Base-by-base conservation (phyloP, 1,284 basidiomycete species). In the Tilletia setariae region DNA sequence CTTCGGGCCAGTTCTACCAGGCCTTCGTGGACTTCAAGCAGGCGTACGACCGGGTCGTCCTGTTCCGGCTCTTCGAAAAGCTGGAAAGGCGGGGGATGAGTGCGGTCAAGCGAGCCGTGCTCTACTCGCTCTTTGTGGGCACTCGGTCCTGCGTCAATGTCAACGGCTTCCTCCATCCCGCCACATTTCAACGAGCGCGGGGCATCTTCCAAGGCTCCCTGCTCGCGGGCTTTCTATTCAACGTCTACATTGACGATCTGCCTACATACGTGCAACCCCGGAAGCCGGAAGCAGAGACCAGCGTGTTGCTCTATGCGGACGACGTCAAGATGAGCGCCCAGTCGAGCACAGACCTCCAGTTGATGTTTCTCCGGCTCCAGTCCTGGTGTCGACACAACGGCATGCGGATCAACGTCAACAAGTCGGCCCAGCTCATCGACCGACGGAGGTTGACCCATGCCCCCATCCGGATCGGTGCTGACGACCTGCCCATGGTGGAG, bases 371-470 rank as follows among this genome's bases (percentile, higher is more conserved):
- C 43, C 43, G 43, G 43, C 43, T 44, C 43, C 43, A 44, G 43
- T 9, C 43, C 19, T 49, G 47, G 47, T 49, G 47, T 19, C 19
- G 7, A 6, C 7, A 4, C 8, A 49, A 49, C 16, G 6, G 47
- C 19, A 49, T 49, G 47, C 7, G 4, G 19, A 19, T 49, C 47
- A 49, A 49, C 47, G 25, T n/a, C 19, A n/a, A 6, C 47, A 49
- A 49, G 47, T 49, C 47, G 47, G 47, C 47, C 47, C 19, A 49
- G 19, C 47, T 49, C 8, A 23, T 49, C 47, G 43, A n/a, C 47
- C 47, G 47, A 7, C 4, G 47, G 47, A n/a, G n/a, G n/a, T n/a
- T n/a, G n/a, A n/a, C n/a, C n/a, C n/a, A n/a, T n/a, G n/a, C n/a
- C n/a, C n/a, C n/a, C n/a, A n/a, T n/a, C n/a, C n/a, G n/a, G n/a